phyloP scores from a whole-genome alignment of 2,329 filamentous ascomycete genomes.

The Stagonosporopsis rhizophila region DNA sequence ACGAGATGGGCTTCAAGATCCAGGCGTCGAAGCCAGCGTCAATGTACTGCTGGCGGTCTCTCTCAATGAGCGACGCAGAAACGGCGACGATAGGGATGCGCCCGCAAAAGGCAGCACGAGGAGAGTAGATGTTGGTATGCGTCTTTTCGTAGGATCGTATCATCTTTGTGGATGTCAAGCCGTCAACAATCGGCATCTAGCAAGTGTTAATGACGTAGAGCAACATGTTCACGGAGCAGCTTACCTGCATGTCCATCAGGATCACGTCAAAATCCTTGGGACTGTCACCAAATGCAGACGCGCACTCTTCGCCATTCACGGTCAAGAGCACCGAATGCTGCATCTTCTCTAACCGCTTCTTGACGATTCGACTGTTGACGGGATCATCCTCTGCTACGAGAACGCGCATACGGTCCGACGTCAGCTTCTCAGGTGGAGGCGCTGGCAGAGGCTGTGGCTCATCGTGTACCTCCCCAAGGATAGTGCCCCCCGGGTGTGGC shows the following conservation, averaged over 20 bases:
- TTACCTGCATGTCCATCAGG: slow-evolving; percentile 91
- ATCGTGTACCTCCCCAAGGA: slow-evolving; percentile 41
- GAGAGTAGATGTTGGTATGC: slow-evolving; percentile 62
- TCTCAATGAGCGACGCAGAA: slow-evolving; percentile 80
- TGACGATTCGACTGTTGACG: slow-evolving; percentile 81
- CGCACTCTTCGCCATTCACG: slow-evolving; percentile 85
- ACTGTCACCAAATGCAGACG: slow-evolving; percentile 70
- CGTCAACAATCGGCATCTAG: slow-evolving; percentile 92
- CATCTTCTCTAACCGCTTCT: slow-evolving; percentile 78
- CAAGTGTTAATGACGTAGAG: slow-evolving; percentile 8
- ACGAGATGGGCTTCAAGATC: slow-evolving; percentile 89
- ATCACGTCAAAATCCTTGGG: slow-evolving; percentile 74
- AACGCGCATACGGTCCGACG: slow-evolving; percentile 64
- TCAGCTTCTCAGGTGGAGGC: slow-evolving; percentile 21
- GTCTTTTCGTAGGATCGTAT: slow-evolving; percentile 75
- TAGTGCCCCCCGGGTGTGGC: slow-evolving; percentile 24
- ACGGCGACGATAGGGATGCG: slow-evolving; percentile 85
- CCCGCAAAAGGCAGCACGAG: slow-evolving; percentile 65
- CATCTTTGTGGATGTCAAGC: slow-evolving; percentile 80
- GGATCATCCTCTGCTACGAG: slow-evolving; percentile 89
- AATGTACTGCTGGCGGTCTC: slow-evolving; percentile 71
- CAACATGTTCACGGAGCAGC: slow-evolving; percentile 26
- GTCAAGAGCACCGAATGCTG: slow-evolving; percentile 76
- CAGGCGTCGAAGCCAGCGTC: slow-evolving; percentile 86
- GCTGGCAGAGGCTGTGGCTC: slow-evolving; percentile 18